Percentiles rank a stretch among this genome's conserved stretches.
These are phyloP conservation scores for Cercospora sp. DNA, from an alignment of 2,329 filamentous ascomycete genomes.

Conservation along the genomic window DNA sequence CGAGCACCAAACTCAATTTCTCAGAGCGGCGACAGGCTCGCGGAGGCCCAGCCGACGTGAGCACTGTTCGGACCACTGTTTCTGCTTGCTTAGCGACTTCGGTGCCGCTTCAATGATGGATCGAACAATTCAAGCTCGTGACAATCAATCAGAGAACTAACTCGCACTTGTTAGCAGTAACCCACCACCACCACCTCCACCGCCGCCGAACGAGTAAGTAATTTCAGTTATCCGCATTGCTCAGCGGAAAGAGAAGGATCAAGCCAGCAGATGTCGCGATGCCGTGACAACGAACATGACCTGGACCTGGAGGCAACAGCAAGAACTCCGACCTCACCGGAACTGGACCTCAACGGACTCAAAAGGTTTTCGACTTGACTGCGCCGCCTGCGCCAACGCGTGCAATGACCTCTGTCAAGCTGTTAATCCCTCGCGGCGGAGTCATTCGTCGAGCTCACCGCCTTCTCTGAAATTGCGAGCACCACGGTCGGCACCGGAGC, in stretches of 20 bases:
- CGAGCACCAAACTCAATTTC: not conserved
- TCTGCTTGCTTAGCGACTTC: not conserved
- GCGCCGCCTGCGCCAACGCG: not conserved
- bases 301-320: not conserved
- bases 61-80: not conserved
- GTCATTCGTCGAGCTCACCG: not conserved
- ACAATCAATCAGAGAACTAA: not conserved
- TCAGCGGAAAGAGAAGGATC: conserved; percentile 7
- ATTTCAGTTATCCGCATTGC: not conserved
- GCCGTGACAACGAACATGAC: not conserved
- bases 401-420: not conserved
- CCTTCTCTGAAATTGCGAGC: not conserved
- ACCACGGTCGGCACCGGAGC: not conserved
- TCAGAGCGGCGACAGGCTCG: not conserved
- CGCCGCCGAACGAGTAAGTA: not conserved
- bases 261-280: conserved; percentile 4
- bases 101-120: not conserved
- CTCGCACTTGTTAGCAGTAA: not conserved
- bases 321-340: not conserved
- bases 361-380: not conserved
- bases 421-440: not conserved
- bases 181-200: not conserved
- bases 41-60: not conserved
- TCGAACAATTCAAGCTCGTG: not conserved
- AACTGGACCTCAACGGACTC: not conserved